Base-by-base conservation (phyloP, 164 flowering plant species). In the Nymphaea thermarum region DNA sequence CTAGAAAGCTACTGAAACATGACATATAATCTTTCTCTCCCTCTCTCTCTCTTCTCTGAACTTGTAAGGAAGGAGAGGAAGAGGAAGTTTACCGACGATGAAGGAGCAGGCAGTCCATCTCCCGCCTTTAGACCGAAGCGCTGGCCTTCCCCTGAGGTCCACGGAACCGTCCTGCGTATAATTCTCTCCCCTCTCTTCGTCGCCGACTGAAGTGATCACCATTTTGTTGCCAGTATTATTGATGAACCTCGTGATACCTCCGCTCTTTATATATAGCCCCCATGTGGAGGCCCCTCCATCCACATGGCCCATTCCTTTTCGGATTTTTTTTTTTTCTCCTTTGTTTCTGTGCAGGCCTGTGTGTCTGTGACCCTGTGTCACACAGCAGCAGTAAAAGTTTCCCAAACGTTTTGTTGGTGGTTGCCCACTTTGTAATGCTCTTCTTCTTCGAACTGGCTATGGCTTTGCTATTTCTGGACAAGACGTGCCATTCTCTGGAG, bases 41-140 rank as follows among this genome's bases (percentile, higher is more conserved):
- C 36, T 25, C 36, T 25, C 36, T 25, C 53, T 25, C 36, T 25
- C n/a, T 25, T 25, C 1, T 25, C 36, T 25, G 55, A 7, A 2
- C 55, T 5, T 10, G 12, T 12, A 47, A 7, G 12, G 7, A n/a
- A 36, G 64, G 16, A n/a, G 17, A n/a, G 64, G 17, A 61, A 4
- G 64, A n/a, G 64, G 17, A 61, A 61, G 64, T n/a, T 14, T 72
- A 68, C 75, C 75, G 10, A 72, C 71, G 41, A 72, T 65, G 42
- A 65, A 72, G 44, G 65, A 64, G 51, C 75, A 72, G 57, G 75
- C 75, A 18, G 43, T 67, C 75, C 71, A 72, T 59, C 75, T 66
- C 4, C 75, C 75, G 36, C 71, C 45, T 55, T 72, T 64, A 62
- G 71, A 72, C 63, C 75, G 43, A 42, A 64, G 75, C 2, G 67